Conservation (phyloP, 495 filamentous ascomycete genomes). For the Penicillium cosmopolitanum region DNA sequence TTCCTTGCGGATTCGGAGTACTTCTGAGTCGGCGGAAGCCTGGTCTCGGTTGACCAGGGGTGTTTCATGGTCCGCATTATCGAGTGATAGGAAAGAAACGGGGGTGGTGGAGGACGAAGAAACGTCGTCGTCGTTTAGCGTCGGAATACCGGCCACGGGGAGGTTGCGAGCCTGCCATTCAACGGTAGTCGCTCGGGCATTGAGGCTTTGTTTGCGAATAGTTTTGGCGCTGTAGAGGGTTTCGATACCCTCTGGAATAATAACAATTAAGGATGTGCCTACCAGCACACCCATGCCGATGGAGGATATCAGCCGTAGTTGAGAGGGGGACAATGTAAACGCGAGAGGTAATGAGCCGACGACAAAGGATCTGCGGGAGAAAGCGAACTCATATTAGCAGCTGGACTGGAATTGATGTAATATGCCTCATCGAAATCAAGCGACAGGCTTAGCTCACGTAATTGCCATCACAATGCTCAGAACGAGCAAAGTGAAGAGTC, state of each 20-base stretch:
- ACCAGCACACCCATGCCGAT: slow-evolving; percentile 94
- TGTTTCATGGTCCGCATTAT: slow-evolving; percentile 17
- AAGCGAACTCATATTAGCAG: slow-evolving; percentile 24
- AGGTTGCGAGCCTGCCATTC: slow-evolving; percentile 38
- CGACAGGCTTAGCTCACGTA: slow-evolving; percentile 64
- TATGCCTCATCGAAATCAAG: slow-evolving; percentile 12
- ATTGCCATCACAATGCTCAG: slow-evolving; percentile 91
- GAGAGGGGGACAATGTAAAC: slow-evolving; percentile 85
- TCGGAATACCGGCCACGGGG: slow-evolving; percentile 18
- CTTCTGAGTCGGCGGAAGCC: slow-evolving; percentile 15
- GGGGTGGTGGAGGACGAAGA: slow-evolving; percentile 15
- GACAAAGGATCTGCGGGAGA: slow-evolving; percentile 77
- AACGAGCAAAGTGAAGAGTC: slow-evolving; percentile 82
- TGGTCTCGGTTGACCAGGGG: slow-evolving; percentile 11
- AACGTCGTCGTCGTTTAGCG: slow-evolving; percentile 9
- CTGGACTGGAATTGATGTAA: background rate
- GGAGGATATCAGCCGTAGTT: slow-evolving; percentile 85
- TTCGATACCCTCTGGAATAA: slow-evolving; percentile 96
- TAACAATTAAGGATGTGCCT: slow-evolving; percentile 92
- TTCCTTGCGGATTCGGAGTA: slow-evolving; percentile 31
- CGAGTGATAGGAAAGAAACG: slow-evolving; percentile 22
- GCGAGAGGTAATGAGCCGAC: slow-evolving; percentile 92
- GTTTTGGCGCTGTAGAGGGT: slow-evolving; percentile 73
- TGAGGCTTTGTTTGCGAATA: slow-evolving; percentile 34
- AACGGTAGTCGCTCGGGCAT: slow-evolving; percentile 30